Base-by-base conservation (phyloP, 1,139 yeast species). In the Lodderomyces theae region DNA sequence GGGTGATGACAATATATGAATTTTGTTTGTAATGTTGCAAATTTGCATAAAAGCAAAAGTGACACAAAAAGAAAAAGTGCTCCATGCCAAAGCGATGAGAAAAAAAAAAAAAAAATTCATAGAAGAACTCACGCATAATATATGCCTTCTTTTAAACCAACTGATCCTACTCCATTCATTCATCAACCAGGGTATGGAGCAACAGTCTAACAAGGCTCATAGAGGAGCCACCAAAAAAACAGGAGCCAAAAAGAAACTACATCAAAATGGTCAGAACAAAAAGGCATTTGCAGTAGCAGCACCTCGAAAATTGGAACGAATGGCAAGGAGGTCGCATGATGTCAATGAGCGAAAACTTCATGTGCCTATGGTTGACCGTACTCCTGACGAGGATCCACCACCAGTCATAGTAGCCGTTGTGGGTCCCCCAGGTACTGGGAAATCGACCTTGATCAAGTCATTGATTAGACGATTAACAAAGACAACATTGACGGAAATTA, bases 351-450 rank as follows among this genome's bases (percentile, higher is more conserved):
- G 77, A 59, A 86, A 81, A 59, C 75, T 86, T 56, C 98, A 92
- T 71, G 97, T 90, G 22, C 98, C 98, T 12, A 89, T 92, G 97
- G 86, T 92, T 39, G 96, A 92, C 58, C 74, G 98, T 54, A 89
- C 97, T 0, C 97, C 98, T 0, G 98, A 92, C 43, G 97, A 90
- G 54, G 94, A 85, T 56, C 97, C 98, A 1, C 97, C 98, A 28
- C 98, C 98, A 41, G 85, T 92, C 17, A 82, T 94, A 43, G 88
- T 94, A 28, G 97, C 97, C 0, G 96, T 92, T 5, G 97, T 92
- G 13, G 99, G 99, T 0, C 99, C 99, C 8, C 96, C 96, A 7
- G 99, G 99, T 10, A 92, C 97, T 1, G 99, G 99, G 49, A 94
- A 94, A 60, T 80, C 97, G 15, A 92, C 98, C 0, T 72, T 94